Base-by-base conservation (phyloP, 2,329 filamentous ascomycete species). In the Penicillium olsonii region DNA sequence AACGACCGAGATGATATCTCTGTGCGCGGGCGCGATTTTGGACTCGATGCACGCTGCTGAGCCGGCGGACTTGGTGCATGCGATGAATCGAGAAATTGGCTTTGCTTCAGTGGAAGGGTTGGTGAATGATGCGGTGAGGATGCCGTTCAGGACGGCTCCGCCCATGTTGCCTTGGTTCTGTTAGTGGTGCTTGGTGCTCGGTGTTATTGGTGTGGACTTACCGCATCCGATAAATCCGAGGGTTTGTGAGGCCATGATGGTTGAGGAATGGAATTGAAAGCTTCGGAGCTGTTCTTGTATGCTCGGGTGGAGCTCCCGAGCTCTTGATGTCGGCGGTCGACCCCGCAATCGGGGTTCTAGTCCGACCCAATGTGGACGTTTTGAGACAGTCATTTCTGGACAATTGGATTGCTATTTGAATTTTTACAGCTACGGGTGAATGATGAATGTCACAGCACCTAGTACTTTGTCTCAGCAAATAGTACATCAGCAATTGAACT, bases 21-120 rank as follows among this genome's bases (percentile, higher is more conserved):
- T 50, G 12, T 70, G 61, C 8, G 64, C 50, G 0, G 59, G 17
- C 17, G 72, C 70, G 22, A 63, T 59, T 8, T 52, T 40, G 0
- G 54, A 50, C 11, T 58, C 45, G n/a, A 76, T 50, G 4, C 61
- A 57, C 15, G 70, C 55, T 8, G 68, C 68, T 0, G 74, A 76
- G 2, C 43, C 38, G 29, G 65, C 54, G 33, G 67, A 72, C 24
- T 69, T 67, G 1, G 76, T 73, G 26, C 72, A 75, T 4, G 71
- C 73, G 22, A 75, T 69, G 52, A 73, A 75, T 53, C 38, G 42
- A 15, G 48, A 50, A 1, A 62, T 47, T 20, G 56, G 57, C 10
- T 45, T 40, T 7, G 18, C 14, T 4, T 24, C 1, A 9, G 48
- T 26, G 40, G 19, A 1, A 44, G 50, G 22, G 7, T 4, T 15